Evolutionary conservation across 1,284 basidiomycete genomes (phyloP).

Genomic region (Naganishia albida): DNA sequence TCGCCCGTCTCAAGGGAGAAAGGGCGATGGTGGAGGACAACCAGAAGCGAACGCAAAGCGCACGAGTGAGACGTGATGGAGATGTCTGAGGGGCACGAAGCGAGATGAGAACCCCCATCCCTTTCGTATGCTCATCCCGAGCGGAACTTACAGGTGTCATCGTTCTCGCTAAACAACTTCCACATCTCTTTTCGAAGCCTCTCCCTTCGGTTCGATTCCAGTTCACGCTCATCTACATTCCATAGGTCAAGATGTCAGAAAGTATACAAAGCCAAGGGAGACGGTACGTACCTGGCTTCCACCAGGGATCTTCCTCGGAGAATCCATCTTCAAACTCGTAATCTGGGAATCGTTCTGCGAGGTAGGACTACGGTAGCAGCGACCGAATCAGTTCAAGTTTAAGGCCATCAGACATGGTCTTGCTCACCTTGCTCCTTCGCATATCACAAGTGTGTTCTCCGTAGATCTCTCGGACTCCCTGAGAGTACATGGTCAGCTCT

Average conservation of each 20-base stretch:
- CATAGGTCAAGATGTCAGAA: background rate
- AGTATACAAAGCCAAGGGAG: too few relatives aligned
- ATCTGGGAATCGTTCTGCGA: conserved; percentile 62
- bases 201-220: conserved; percentile 59
- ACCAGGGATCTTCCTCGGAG: conserved; percentile 70
- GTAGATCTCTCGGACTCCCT: conserved; percentile 51
- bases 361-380: conserved; percentile 54
- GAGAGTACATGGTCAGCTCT: background rate
- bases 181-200: conserved; percentile 66
- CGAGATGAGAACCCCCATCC: conserved; percentile 14
- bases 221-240: conserved; percentile 63
- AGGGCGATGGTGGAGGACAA: conserved; percentile 48
- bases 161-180: conserved; percentile 59
- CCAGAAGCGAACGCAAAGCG: conserved; percentile 50
- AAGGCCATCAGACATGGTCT: background rate
- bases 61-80: conserved; percentile 57
- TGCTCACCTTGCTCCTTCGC: conserved; percentile 56
- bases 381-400: background rate
- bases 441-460: conserved; percentile 53
- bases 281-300: conserved; percentile 55
- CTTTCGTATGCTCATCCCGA: conserved; percentile 27
- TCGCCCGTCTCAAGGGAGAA: conserved; percentile 52
- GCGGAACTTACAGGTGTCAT: conserved; percentile 24
- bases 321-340: conserved; percentile 69
- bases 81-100: conserved; percentile 43